Conservation (phyloP, 1,284 basidiomycete species). For the Irpex sp. region DNA sequence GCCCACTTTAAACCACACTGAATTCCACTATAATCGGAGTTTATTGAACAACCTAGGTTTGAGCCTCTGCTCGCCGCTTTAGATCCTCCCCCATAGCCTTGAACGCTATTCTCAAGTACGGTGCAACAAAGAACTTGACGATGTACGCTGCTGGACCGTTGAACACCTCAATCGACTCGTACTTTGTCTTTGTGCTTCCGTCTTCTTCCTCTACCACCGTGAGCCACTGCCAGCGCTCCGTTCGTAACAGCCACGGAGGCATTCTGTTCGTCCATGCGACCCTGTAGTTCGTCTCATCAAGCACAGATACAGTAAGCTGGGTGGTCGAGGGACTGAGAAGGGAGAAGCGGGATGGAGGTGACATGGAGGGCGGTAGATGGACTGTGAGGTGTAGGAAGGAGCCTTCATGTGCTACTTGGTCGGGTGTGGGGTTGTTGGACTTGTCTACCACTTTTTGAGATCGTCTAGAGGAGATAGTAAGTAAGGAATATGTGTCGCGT, state of each 20-base stretch:
- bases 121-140: constrained; percentile 53
- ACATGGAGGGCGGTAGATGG: constrained; percentile 67
- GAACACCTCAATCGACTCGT: constrained; percentile 75
- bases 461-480: constrained; percentile 48
- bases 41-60: background rate
- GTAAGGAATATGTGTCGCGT: too few relatives aligned
- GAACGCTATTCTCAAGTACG: constrained; percentile 55
- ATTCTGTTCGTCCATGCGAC: constrained; percentile 63
- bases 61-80: constrained; percentile 58
- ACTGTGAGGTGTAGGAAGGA: constrained; percentile 57
- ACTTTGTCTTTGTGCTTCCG: constrained; percentile 54
- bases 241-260: constrained; percentile 53
- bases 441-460: constrained; percentile 58
- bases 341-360: constrained; percentile 30
- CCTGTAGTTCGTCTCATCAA: constrained; percentile 62
- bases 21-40: background rate
- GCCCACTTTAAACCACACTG: too few relatives aligned
- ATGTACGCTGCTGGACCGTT: constrained; percentile 63
- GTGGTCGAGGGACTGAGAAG: constrained; percentile 29
- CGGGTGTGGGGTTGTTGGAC: constrained; percentile 46
- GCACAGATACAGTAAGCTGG: constrained; percentile 32
- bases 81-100: constrained; percentile 65
- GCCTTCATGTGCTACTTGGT: constrained; percentile 59
- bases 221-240: constrained; percentile 74
- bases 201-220: constrained; percentile 50